Base-by-base conservation (phyloP, 2,329 filamentous ascomycete genomes). In the Colletotrichum sp. region DNA sequence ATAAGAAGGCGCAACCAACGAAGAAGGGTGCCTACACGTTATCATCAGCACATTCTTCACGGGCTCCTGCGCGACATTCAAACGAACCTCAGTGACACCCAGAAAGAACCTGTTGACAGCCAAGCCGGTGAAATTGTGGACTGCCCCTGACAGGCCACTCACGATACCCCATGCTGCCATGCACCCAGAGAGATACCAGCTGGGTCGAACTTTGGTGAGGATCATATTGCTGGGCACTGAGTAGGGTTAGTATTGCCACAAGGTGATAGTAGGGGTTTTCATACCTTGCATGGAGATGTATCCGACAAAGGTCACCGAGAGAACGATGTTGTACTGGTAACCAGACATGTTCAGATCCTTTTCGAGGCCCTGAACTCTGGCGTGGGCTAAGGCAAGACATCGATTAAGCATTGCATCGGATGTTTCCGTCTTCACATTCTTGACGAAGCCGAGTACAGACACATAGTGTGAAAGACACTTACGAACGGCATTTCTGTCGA, bases 171-270 rank as follows among this genome's bases (percentile, higher is more conserved):
- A 81, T 6, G 74, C 77, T 13, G 75, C 71, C 79, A 82, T 82
- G 69, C 78, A 78, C 16, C 64, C 63, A 5, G 78, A 74, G 8
- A 82, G 78, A 55, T 88, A 89, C 70, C 85, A 79, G 3, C 84
- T 85, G 13, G 88, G 87, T 4, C 84, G 83, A 28, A 88, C 81
- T 76, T 85, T 86, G 36, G 83, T 86, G 16, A 88, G 82, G 57
- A 88, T 82, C 78, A 88, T 83, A 77, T 89, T 89, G 70, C 84
- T 87, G 3, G 87, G 87, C 3, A 90, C 84, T 79, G 26, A n/a
- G 1, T n/a, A 28, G 24, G 18, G 21, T 43, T 18, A 66, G 18
- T n/a, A 2, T 5, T 30, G 24, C 10, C 18, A 8, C 2, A 4
- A 7, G 26, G 8, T 30, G 16, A n/a, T 12, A 0, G 0, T 0